These are phyloP conservation scores for Aspergillus kassunensis DNA, from an alignment of 495 filamentous ascomycete genomes.

Conservation along the genomic window DNA sequence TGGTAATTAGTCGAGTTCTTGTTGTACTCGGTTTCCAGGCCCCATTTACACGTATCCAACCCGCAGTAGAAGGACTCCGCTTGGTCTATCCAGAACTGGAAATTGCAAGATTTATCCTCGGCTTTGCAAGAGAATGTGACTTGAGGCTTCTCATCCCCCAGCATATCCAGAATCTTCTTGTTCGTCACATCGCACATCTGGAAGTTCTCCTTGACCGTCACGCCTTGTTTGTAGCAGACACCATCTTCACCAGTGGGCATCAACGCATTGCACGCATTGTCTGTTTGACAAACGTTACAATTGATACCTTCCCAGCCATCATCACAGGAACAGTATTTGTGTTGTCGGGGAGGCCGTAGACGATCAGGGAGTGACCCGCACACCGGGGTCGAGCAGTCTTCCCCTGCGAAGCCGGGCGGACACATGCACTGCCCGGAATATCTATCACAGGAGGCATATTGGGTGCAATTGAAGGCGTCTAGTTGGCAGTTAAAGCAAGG, in stretches of 20 bases:
- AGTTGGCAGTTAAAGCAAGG: conserved; percentile 96
- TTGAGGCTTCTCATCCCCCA: conserved; percentile 79
- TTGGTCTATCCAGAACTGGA: conserved; percentile 97
- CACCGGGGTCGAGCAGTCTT: conserved; percentile 82
- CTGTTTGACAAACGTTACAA: conserved; percentile 88
- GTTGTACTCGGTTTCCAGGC: conserved; percentile 58
- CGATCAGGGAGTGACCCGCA: conserved; percentile 82
- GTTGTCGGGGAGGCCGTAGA: conserved; percentile 66
- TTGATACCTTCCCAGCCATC: conserved; percentile 98
- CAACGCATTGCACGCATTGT: conserved; percentile 78
- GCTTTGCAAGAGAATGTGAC: conserved; percentile 89
- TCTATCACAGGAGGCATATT: conserved; percentile 80
- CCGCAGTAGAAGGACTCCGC: conserved; percentile 95
- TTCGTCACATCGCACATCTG: conserved; percentile 99
- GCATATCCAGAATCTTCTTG: conserved; percentile 78
- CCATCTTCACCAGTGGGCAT: conserved; percentile 76
- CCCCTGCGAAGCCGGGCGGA: conserved; percentile 85
- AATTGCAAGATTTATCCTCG: conserved; percentile 72
- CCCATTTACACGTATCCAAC: conserved; percentile 74
- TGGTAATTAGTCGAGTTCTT: conserved; percentile 79
- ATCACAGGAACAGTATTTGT: conserved; percentile 73
- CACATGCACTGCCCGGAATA: conserved; percentile 89
- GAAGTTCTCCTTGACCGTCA: conserved; percentile 88
- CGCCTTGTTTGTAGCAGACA: conserved; percentile 86
- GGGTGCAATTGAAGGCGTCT: conserved; percentile 82